Evolutionary conservation across 2,329 filamentous ascomycete species (phyloP).

Genomic region (Zarea fungicola): DNA sequence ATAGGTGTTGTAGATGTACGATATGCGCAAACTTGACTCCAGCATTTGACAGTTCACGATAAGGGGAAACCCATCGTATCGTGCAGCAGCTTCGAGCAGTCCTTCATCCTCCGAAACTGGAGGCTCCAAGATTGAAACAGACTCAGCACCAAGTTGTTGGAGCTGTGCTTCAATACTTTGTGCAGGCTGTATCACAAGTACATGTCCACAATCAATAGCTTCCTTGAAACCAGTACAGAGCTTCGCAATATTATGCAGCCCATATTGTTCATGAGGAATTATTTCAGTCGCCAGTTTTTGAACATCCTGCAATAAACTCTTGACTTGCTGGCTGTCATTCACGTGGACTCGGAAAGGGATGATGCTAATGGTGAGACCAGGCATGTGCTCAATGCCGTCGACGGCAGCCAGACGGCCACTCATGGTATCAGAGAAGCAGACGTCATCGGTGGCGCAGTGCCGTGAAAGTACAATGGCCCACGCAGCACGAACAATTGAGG

Average conservation of each 20-base stretch:
- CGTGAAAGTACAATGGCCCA: conserved; percentile 30
- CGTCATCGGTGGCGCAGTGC: conserved; percentile 30
- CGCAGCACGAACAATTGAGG: conserved; percentile 19
- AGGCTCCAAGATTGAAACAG: not conserved
- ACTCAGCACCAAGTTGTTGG: not conserved
- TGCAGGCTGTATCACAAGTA: conserved; percentile 15
- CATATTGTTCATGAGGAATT: conserved; percentile 23
- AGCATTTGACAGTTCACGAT: not conserved
- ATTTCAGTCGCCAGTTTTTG: conserved; percentile 22
- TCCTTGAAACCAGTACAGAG: conserved; percentile 1
- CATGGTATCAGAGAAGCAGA: conserved; percentile 22
- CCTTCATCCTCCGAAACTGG: conserved; percentile 8
- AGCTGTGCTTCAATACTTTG: not conserved
- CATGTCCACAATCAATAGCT: conserved; percentile 14
- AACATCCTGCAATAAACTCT: conserved; percentile 11
- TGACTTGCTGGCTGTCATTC: conserved; percentile 5
- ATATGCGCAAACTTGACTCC: not conserved
- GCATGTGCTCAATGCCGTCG: conserved; percentile 21
- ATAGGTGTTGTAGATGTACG: not conserved
- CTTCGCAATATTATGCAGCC: conserved; percentile 24
- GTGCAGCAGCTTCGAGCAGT: not conserved
- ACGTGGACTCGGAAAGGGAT: conserved; percentile 17
- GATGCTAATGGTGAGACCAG: conserved; percentile 24
- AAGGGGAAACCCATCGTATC: not conserved
- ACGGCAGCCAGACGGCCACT: conserved; percentile 23